Base-by-base conservation (phyloP, 495 filamentous ascomycete genomes). In the Parachaetomium inaequale region DNA sequence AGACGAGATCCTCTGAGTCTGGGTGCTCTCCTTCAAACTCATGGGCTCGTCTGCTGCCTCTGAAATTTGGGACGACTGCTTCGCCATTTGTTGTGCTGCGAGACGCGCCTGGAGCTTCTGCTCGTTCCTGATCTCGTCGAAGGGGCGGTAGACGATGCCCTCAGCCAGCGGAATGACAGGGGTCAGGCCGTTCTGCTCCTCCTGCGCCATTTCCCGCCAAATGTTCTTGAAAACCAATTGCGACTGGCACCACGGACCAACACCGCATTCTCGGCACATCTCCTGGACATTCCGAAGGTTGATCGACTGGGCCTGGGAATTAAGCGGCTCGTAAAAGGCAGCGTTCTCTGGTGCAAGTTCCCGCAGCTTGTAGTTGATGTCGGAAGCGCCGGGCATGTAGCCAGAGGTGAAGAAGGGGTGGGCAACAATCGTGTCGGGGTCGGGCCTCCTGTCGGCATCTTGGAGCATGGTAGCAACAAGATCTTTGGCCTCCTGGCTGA, bases 391-490 rank as follows among this genome's bases (percentile, higher is more conserved):
- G 1, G 85, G 84, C 67, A 88, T 75, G 68, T 81, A 86, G 3
- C 85, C 85, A 12, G 78, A 75, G 49, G 83, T 85, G 75, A 96
- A 94, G 72, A 94, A 96, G 14, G 82, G 76, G 70, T 94, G 91
- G 56, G 90, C 85, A 15, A 93, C 90, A 69, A 94, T 88, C 7
- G 86, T 84, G 67, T 95, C 91, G 0, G 90, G 85, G 55, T 88
- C 86, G 3, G 90, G 90, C 26, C 91, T 82, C 68, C 82, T 74
- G 49, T 91, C 83, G 11, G 92, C 88, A 19, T 89, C 84, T 59
- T 91, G 79, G 25, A 96, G 78, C 70, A 94, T 87, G 12, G 79
- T 82, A 56, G 85, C 85, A 12, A 96, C 91, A 14, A 95, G 77
- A 46, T 88, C 85, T 59, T 93, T 95, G n/a, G 88, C 89, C 66